A percentile compares a stretch with the other conserved stretches of the same genome.
phyloP scores from a whole-genome alignment of 108 stramenopile genomes.

The Stephanodiscus minutulus region DNA sequence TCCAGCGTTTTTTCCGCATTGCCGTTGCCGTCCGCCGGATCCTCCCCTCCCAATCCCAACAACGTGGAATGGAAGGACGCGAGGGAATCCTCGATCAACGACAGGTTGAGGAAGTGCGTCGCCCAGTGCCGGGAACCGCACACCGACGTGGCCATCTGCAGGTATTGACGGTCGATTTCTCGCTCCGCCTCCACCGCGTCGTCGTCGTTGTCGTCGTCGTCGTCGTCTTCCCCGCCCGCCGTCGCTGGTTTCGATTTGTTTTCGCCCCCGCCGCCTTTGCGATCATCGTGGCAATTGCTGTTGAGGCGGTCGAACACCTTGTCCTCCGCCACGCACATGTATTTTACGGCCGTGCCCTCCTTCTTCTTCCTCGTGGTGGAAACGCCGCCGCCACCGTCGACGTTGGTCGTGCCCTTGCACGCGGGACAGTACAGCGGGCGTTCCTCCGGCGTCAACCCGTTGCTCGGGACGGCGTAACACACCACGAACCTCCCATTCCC shows the following conservation, averaged over 20 bases:
- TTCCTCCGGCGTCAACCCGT: slow-evolving; percentile 27
- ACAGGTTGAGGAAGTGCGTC: slow-evolving; percentile 39
- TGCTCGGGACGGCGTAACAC: slow-evolving; percentile 47
- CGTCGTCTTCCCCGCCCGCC: too few relatives aligned
- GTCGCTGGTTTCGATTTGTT: background rate
- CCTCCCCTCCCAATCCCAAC: slow-evolving; percentile 33
- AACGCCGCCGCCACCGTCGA: slow-evolving; percentile 10
- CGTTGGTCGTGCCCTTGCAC: slow-evolving; percentile 17
- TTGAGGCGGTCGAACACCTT: slow-evolving; percentile 41
- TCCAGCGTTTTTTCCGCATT: slow-evolving; percentile 47
- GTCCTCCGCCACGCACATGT: slow-evolving; percentile 42
- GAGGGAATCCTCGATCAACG: slow-evolving; percentile 43
- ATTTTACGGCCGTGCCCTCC: slow-evolving; percentile 26
- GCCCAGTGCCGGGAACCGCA: slow-evolving; percentile 51
- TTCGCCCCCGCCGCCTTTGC: background rate
- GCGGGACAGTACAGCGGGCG: slow-evolving; percentile 22
- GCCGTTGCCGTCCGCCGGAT: slow-evolving; percentile 38
- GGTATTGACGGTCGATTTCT: slow-evolving; percentile 43
- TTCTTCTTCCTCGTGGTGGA: slow-evolving; percentile 34
- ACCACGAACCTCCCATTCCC: slow-evolving; percentile 29
- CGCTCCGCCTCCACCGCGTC: slow-evolving; percentile 18
- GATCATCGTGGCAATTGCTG: background rate
- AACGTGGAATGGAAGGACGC: slow-evolving; percentile 35
- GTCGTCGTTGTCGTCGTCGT: too few relatives aligned
- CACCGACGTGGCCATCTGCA: slow-evolving; percentile 48